Evolutionary conservation across 2,329 filamentous ascomycete species (phyloP).

Genomic region (Colletotrichum magnum): DNA sequence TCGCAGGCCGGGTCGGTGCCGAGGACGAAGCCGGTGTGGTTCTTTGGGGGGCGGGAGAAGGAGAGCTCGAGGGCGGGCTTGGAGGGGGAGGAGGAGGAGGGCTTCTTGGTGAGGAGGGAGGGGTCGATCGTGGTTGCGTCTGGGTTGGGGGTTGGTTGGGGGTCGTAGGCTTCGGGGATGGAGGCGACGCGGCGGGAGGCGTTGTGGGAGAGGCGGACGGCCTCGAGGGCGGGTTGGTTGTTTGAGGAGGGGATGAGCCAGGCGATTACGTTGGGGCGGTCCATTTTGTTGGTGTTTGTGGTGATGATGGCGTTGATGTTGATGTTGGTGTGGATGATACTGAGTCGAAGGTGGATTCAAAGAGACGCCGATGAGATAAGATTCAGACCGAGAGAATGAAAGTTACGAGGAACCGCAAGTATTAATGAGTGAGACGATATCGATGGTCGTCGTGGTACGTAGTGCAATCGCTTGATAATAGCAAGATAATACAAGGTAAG

Average conservation of each 20-base stretch:
- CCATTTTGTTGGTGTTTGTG: slow-evolving; percentile 16
- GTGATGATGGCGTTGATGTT: slow-evolving; percentile 4
- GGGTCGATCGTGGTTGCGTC: slow-evolving; percentile 34
- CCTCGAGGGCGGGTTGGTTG: slow-evolving; percentile 38
- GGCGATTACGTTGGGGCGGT: slow-evolving; percentile 39
- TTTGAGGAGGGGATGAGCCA: slow-evolving; percentile 40
- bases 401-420: background rate
- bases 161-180: slow-evolving; percentile 27
- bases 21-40: slow-evolving; percentile 54
- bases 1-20: slow-evolving; percentile 57
- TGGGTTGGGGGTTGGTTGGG: slow-evolving; percentile 23
- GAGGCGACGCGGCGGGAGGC: slow-evolving; percentile 29
- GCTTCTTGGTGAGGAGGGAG: slow-evolving; percentile 19
- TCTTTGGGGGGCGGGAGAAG: slow-evolving; percentile 52
- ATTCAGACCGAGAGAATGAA: background rate
- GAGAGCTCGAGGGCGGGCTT: slow-evolving; percentile 51
- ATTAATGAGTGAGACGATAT: slow-evolving; percentile 24
- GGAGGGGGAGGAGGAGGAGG: background rate
- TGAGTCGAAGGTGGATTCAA: background rate
- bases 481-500: background rate
- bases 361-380: background rate
- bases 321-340: background rate
- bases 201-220: slow-evolving; percentile 37
- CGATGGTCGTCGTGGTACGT: too few species aligned
- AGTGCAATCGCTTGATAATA: slow-evolving; percentile 2